Evolutionary conservation across 148 eudicot genomes (phyloP), one percentile per base, ranked within the genome.

Genomic region (Selenicereus undatus): DNA sequence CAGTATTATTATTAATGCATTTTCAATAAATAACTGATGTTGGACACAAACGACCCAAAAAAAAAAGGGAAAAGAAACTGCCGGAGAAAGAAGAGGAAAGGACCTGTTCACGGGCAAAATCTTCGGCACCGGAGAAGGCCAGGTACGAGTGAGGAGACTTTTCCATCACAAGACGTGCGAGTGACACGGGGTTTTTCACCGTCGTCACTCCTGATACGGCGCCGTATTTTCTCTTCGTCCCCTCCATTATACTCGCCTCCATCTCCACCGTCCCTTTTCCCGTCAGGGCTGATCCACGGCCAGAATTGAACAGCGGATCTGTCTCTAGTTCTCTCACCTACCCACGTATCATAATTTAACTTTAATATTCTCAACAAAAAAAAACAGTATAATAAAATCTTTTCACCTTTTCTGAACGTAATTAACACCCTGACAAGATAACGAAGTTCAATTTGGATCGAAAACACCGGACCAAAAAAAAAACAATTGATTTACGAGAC

Each of bases 181-280:
- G 85, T 9, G 97, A 92, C 9, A 92, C 54, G 0, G 98, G 94
- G 83, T 90, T 94, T 76, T 92, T 91, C 56, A 94, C 98, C 5
- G 91, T 92, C 58, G 93, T 87, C 24, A 94, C 27, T 3, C 98
- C 98, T 0, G 98, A 94, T 56, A 94, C 97, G 32, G 97, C 97
- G 13, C 98, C 98, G 80, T 90, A 94, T 65, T 94, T 86, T 74
- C 94, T 58, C 8, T 87, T 88, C 0, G 42, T 24, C 8, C 98
- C 98, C 64, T 94, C 95, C 98, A 94, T 94, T 75, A 94, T 94
- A 79, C 97, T 91, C 0, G 98, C 97, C 84, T 94, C 97, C 98
- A 94, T 94, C 91, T 93, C 98, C 85, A 90, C 98, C 80, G 93
- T 90, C 54, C 93, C 98, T 81, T 94, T 85, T 73, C 82, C 89